These are phyloP conservation scores for Mycosarcoma maydis DNA, from an alignment of 1,284 basidiomycete genomes.

Conservation along the genomic window DNA sequence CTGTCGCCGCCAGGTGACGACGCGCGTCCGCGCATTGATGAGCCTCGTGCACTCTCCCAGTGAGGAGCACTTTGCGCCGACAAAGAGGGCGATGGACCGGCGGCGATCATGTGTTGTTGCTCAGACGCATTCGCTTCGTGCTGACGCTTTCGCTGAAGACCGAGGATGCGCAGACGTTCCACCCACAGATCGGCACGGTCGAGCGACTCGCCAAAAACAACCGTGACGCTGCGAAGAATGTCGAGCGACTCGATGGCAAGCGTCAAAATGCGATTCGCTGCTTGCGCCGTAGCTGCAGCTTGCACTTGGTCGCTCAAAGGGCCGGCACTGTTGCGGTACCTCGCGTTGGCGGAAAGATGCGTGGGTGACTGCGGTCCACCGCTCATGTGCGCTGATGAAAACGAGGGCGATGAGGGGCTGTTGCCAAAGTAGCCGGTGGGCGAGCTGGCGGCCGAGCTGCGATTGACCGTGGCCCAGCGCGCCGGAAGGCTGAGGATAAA, in stretches of 20 bases:
- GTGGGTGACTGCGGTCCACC: conserved; percentile 33
- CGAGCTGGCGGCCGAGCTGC: conserved; percentile 32
- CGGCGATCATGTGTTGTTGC: conserved; percentile 28
- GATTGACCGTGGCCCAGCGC: conserved; percentile 74
- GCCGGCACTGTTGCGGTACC: conserved; percentile 25
- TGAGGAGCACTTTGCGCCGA: conserved; percentile 12
- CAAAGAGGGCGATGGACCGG: conserved; percentile 16
- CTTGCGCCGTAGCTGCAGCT: conserved; percentile 68
- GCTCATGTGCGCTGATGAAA: conserved; percentile 53
- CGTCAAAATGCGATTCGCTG: conserved; percentile 82
- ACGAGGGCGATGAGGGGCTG: conserved; percentile 56
- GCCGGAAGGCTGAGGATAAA: conserved; percentile 84
- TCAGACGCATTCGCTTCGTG: conserved; percentile 45
- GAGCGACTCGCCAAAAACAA: conserved; percentile 85
- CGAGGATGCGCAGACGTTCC: conserved; percentile 57
- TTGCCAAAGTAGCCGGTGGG: conserved; percentile 51
- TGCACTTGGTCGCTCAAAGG: conserved; percentile 46
- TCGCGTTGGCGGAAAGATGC: conserved; percentile 29
- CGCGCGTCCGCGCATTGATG: conserved; percentile 35
- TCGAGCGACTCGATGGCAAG: conserved; percentile 89
- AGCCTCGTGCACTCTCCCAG: conserved; percentile 46
- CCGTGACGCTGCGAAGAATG: conserved; percentile 86
- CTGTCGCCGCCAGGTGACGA: conserved; percentile 39
- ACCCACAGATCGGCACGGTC: conserved; percentile 86
- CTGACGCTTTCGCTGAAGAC: conserved; percentile 56